Conservation (phyloP, 1,284 basidiomycete species). For the Ceratobasidium sp. region DNA sequence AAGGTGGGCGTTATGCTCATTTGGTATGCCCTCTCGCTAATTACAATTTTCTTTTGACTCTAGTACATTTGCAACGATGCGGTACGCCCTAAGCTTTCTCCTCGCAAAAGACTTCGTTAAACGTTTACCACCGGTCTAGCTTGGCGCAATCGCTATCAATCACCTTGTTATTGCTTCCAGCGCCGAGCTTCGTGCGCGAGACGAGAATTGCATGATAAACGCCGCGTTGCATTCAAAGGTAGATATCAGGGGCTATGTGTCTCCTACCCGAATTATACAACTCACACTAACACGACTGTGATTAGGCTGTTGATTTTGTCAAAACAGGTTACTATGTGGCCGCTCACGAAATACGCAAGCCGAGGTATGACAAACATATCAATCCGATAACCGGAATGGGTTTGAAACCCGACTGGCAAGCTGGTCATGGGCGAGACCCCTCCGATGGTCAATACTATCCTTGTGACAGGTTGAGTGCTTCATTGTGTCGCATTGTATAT, state of each 20-base stretch:
- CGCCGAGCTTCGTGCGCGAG: conserved; percentile 29
- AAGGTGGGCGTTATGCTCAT: conserved; percentile 24
- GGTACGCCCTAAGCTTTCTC: conserved; percentile 4
- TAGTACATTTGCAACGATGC: conserved; percentile 40
- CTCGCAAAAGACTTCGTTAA: neutral
- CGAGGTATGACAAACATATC: conserved; percentile 6
- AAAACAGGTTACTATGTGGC: conserved; percentile 28
- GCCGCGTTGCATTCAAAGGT: conserved; percentile 36
- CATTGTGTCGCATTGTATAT: neutral
- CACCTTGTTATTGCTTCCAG: conserved; percentile 45
- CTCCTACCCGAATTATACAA: neutral
- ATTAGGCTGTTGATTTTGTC: conserved; percentile 38
- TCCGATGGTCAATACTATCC: conserved; percentile 35
- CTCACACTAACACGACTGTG: neutral
- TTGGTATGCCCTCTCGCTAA: neutral
- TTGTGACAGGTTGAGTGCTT: conserved; percentile 12
- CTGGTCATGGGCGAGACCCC: conserved; percentile 31
- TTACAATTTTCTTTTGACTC: neutral
- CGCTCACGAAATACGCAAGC: conserved; percentile 20
- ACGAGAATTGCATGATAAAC: conserved; percentile 39
- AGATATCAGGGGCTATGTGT: neutral
- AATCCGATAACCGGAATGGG: conserved; percentile 12
- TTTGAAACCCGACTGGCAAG: conserved; percentile 36
- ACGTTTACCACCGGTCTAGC: neutral
- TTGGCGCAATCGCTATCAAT: conserved; percentile 32